A percentile compares a stretch with the other conserved stretches of the same genome.
Evolutionary conservation across 1,139 yeast species (phyloP).

Genomic region (Yamadazyma buinensis): DNA sequence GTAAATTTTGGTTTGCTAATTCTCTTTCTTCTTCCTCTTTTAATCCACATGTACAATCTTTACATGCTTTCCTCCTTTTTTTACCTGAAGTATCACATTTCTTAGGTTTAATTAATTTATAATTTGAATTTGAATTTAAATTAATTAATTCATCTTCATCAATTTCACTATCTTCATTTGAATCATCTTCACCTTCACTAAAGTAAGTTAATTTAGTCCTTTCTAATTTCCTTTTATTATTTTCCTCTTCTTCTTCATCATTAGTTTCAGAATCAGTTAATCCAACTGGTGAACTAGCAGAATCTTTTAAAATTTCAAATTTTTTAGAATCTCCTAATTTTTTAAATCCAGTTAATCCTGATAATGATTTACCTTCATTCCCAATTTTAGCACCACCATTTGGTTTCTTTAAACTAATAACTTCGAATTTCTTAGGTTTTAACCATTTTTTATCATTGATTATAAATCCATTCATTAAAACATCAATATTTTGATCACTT

Average conservation of each 20-base stretch:
- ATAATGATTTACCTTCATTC: not conserved
- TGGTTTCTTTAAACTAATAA: constrained; percentile 25
- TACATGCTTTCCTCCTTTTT: constrained; percentile 82
- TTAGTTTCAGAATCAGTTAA: constrained; percentile 43
- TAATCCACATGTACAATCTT: constrained; percentile 96
- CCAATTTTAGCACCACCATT: not conserved
- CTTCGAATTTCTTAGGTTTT: constrained; percentile 36
- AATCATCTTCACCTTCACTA: constrained; percentile 36
- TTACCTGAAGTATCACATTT: constrained; percentile 56
- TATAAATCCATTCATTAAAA: constrained; percentile 63
- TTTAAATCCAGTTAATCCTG: not conserved
- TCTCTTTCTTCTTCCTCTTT: constrained; percentile 71
- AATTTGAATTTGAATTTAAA: constrained; percentile 13
- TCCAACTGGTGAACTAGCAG: constrained; percentile 17
- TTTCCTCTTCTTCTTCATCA: constrained; percentile 34
- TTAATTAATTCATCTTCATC: constrained; percentile 44
- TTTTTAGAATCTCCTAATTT: constrained; percentile 28
- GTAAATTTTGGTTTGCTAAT: constrained; percentile 43
- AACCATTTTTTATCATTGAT: constrained; percentile 37
- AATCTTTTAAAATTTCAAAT: constrained; percentile 11
- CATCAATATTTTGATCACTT: constrained; percentile 49
- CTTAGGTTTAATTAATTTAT: constrained; percentile 42
- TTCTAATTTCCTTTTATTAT: constrained; percentile 41
- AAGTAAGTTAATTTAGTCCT: constrained; percentile 49
- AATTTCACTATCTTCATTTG: constrained; percentile 32